These are phyloP conservation scores for Trichoderma harzianum DNA, from an alignment of 2,329 filamentous ascomycete species.

Conservation along the genomic window DNA sequence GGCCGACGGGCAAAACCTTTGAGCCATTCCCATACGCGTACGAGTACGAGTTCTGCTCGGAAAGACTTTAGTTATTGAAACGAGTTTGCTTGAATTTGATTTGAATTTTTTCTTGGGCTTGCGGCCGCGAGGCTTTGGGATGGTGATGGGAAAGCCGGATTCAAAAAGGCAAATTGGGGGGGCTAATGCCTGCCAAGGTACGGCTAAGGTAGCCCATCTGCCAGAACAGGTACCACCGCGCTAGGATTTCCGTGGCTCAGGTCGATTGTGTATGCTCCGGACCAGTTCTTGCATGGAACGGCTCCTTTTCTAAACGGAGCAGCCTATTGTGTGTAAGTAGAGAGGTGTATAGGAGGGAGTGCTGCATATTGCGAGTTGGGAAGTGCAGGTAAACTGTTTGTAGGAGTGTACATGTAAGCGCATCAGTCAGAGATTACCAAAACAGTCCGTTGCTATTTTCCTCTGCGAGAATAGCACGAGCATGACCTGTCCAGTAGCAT, in stretches of 20 bases:
- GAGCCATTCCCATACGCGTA: not conserved
- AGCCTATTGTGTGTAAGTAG: not conserved
- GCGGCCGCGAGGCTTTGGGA: not conserved
- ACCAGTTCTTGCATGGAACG: not conserved
- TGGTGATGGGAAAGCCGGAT: not conserved
- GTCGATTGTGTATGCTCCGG: not conserved
- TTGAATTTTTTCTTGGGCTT: not conserved
- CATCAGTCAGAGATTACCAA: not conserved
- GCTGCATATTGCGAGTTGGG: not conserved
- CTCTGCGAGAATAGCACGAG: not conserved
- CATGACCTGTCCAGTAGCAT: not conserved
- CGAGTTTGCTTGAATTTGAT: not conserved
- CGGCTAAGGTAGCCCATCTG: not conserved
- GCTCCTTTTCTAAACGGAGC: not conserved
- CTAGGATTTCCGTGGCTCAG: not conserved
- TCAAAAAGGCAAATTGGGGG: not conserved
- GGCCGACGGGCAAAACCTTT: slow-evolving; percentile 8
- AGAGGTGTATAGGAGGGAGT: not conserved
- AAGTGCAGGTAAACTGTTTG: not conserved
- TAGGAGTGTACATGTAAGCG: not conserved
- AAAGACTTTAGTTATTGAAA: not conserved
- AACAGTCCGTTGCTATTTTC: not conserved
- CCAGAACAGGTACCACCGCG: not conserved
- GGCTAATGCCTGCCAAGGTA: not conserved
- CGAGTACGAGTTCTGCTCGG: not conserved